Base-by-base conservation (phyloP, 768 basidiomycete genomes). In the Lactifluus hygrophoroides region DNA sequence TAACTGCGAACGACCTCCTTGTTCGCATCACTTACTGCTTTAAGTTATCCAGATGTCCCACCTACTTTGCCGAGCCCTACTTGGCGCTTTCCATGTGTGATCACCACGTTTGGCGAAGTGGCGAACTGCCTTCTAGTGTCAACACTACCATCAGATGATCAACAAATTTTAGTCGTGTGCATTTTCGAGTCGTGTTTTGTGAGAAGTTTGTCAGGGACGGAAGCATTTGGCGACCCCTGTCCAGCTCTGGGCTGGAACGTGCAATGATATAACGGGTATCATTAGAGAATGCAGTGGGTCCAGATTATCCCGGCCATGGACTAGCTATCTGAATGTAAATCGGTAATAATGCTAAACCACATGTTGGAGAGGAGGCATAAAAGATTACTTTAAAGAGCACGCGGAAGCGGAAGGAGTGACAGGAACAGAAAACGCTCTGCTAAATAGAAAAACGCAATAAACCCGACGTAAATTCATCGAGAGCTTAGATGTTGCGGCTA, bases 241-340 rank as follows among this genome's bases (percentile, higher is more conserved):
- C 38, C 17, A 5, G 17, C 38, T 38, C 17, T 38, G 16, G 5
- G 38, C 38, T 38, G 32, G 32, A 10, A 38, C 9, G 43, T 21
- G 52, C 14, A 16, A 35, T 32, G 9, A 47, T 19, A 56, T 37
- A 38, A 60, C 13, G 59, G 54, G 54, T 60, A 60, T 60, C 48
- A 43, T 55, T 21, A 16, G 30, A 37, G 42, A 9, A 43, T n/a
- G n/a, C 44, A 38, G 45, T 25, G n/a, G 37, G 37, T 45, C 25
- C 19, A 28, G 52, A 57, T 17, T 53, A 47, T 44, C 10, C 42
- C 58, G 28, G 32, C 25, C 28, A 49, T 10, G 21, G n/a, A n/a
- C 53, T 59, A 55, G 42, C 25, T 32, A 46, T 30, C 48, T 32
- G 43, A 50, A 23, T 44, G 54, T 40, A 52, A 37, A 37, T 35